These are phyloP conservation scores for Kwoniella dendrophila DNA, from an alignment of 768 basidiomycete genomes.

Conservation along the genomic window DNA sequence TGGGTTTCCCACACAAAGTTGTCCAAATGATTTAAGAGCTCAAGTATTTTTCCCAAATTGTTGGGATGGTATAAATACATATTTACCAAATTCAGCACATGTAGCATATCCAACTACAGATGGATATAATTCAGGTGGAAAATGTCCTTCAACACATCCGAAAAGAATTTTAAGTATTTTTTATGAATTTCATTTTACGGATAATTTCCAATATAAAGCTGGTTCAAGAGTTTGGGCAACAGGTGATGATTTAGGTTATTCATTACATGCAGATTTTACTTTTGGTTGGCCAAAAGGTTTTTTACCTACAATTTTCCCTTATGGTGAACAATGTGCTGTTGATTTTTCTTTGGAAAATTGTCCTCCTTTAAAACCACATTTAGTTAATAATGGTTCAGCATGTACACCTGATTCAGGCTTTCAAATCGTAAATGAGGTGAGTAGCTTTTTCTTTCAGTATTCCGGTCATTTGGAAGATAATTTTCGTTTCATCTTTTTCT, in stretches of 20 bases:
- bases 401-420: slow-evolving; percentile 27
- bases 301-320: slow-evolving; percentile 27
- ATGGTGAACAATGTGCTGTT: slow-evolving; percentile 32
- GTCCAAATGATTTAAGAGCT: slow-evolving; percentile 53
- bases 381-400: slow-evolving; percentile 15
- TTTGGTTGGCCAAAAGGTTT: slow-evolving; percentile 40
- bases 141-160: slow-evolving; percentile 54
- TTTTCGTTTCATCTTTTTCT: too few relatives aligned
- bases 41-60: slow-evolving; percentile 57
- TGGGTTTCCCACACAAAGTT: slow-evolving; percentile 55
- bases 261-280: slow-evolving; percentile 33
- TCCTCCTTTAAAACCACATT: slow-evolving; percentile 22
- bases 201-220: slow-evolving; percentile 49
- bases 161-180: slow-evolving; percentile 55
- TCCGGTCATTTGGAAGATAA: not conserved
- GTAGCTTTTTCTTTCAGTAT: too few relatives aligned
- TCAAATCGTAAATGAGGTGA: slow-evolving; percentile 43
- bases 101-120: slow-evolving; percentile 55
- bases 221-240: slow-evolving; percentile 52
- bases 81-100: slow-evolving; percentile 54
- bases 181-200: slow-evolving; percentile 56
- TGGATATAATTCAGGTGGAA: slow-evolving; percentile 44
- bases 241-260: slow-evolving; percentile 53
- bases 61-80: slow-evolving; percentile 56
- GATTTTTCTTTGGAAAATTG: slow-evolving; percentile 33